Conservation (phyloP, 2,329 filamentous ascomycete genomes). For the Botrytis porri region DNA sequence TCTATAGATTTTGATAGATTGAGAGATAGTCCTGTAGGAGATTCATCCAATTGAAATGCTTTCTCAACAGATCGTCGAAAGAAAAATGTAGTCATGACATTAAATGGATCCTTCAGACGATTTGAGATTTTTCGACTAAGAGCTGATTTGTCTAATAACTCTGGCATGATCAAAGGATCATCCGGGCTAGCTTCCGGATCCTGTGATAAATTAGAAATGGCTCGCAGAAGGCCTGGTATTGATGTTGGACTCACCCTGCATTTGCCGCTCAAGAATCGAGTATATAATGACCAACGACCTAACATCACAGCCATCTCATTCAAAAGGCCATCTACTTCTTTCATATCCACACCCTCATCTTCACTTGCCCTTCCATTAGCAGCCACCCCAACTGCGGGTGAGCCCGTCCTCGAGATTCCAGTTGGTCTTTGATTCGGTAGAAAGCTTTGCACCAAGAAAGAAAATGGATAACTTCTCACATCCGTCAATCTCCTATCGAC, state of each 20-base stretch:
- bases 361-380: conserved; percentile 64
- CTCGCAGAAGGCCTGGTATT: conserved; percentile 28
- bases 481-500: conserved; percentile 87
- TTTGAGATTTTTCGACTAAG: conserved; percentile 74
- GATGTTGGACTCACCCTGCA: conserved; percentile 60
- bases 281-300: conserved; percentile 87
- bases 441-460: conserved; percentile 94
- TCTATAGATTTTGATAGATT: conserved; percentile 69
- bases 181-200: conserved; percentile 51
- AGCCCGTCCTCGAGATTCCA: conserved; percentile 67
- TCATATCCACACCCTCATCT: conserved; percentile 95
- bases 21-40: conserved; percentile 74
- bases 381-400: conserved; percentile 62
- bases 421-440: conserved; percentile 64
- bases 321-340: conserved; percentile 83
- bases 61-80: conserved; percentile 95
- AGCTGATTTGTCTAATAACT: conserved; percentile 74
- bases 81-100: conserved; percentile 92
- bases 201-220: conserved; percentile 43
- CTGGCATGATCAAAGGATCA: conserved; percentile 62
- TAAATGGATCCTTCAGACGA: conserved; percentile 77
- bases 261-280: conserved; percentile 82
- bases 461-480: conserved; percentile 96
- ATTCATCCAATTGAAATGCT: conserved; percentile 93
- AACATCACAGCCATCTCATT: conserved; percentile 91